Conservation (phyloP, 176 grass and related monocot genomes). For the maize (Zea mays) region DNA sequence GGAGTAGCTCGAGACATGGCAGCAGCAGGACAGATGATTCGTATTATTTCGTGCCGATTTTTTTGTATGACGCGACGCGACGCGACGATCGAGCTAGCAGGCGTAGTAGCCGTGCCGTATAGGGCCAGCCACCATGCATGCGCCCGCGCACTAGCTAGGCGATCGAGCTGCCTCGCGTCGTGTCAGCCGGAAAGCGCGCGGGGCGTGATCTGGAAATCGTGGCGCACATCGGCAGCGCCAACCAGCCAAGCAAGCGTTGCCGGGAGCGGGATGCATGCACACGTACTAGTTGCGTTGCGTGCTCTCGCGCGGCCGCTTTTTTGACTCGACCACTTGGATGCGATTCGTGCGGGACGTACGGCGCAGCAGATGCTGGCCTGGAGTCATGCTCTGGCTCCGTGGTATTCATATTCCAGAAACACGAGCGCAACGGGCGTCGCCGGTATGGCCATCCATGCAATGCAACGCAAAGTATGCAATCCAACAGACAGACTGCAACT, state of each 20-base stretch:
- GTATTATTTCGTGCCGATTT: neutral
- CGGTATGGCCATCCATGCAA: neutral
- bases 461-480: neutral
- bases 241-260: neutral
- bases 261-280: neutral
- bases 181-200: conserved; percentile 8
- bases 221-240: neutral
- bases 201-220: conserved; percentile 34
- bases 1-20: neutral
- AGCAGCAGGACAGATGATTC: conserved; percentile 5
- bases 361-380: neutral
- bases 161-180: neutral
- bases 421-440: neutral
- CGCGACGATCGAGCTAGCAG: neutral
- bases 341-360: neutral
- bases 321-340: conserved; percentile 9
- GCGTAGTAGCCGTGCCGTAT: neutral
- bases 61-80: conserved; percentile 15
- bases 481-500: neutral
- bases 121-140: neutral
- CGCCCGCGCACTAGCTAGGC: conserved; percentile 7
- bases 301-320: neutral
- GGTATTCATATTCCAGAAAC: neutral
- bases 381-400: neutral
- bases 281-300: neutral